A percentile compares a stretch with the other conserved stretches of the same genome.
Evolutionary conservation across 768 basidiomycete genomes (phyloP).

Genomic region (Fomitopsis pulvina): DNA sequence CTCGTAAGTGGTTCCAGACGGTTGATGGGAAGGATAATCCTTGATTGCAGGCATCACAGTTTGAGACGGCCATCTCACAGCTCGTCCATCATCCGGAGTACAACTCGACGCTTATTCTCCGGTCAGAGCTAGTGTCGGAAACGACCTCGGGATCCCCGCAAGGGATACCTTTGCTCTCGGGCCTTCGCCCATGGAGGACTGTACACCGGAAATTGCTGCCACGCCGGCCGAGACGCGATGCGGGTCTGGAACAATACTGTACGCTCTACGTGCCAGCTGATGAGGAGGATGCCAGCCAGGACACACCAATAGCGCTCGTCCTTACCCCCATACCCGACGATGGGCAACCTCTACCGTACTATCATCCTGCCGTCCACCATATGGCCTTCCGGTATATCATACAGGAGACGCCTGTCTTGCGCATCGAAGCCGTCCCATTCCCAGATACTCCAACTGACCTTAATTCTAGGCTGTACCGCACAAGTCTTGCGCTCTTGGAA

Average conservation of each 20-base stretch:
- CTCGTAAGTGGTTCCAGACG: constrained; percentile 18
- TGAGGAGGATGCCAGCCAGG: constrained; percentile 2
- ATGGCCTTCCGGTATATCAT: constrained; percentile 74
- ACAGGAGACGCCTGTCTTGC: constrained; percentile 28
- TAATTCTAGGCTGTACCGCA: constrained; percentile 69
- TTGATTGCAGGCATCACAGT: constrained; percentile 40
- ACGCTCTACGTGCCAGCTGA: constrained; percentile 46
- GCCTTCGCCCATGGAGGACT: constrained; percentile 36
- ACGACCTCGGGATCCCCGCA: constrained; percentile 16
- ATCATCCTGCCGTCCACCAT: constrained; percentile 78
- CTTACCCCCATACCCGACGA: constrained; percentile 49
- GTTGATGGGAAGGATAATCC: neutral
- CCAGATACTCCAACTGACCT: constrained; percentile 37
- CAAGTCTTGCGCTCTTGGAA: constrained; percentile 74
- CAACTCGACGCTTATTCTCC: constrained; percentile 84
- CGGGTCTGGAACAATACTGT: constrained; percentile 68
- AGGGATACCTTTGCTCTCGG: constrained; percentile 32
- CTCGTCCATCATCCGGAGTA: constrained; percentile 87
- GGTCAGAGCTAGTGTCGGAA: constrained; percentile 57
- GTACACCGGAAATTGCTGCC: constrained; percentile 70
- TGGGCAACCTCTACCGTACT: constrained; percentile 66
- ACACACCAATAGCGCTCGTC: constrained; percentile 34
- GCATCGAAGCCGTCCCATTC: constrained; percentile 55
- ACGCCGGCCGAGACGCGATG: constrained; percentile 71
- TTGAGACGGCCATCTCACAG: constrained; percentile 63